Base-by-base conservation (phyloP, 2,329 filamentous ascomycete genomes). In the Grosmannia penicillata region DNA sequence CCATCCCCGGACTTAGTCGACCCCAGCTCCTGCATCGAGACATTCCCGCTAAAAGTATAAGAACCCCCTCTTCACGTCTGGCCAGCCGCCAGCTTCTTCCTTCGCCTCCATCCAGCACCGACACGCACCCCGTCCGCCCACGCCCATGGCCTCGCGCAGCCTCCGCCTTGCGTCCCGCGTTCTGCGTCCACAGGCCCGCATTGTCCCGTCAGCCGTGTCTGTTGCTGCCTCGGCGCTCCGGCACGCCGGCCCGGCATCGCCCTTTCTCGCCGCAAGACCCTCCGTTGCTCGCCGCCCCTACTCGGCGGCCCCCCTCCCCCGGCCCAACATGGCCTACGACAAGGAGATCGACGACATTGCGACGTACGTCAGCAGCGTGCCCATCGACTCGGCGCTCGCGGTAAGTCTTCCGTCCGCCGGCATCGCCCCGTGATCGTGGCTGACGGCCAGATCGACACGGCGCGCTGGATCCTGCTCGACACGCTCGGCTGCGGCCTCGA, bases 401-500 rank as follows among this genome's bases (percentile, higher is more conserved):
- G 87, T 95, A 70, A 62, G 85, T 41, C 10, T 21, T 17, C 23
- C 8, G 23, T 19, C 22, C 36, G n/a, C 21, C 19, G 31, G 36
- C 24, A n/a, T 28, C 2, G 15, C 23, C 10, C 13, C 15, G 17
- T 8, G 13, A 8, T 19, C n/a, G 19, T 32, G n/a, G 4, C 43
- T 38, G 15, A 40, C 38, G 5, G 3, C 13, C 39, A 47, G 45
- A 93, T 82, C 57, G 91, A 98, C 61, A 98, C 91, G 35, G 91
- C 91, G 46, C 81, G 91, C 63, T 89, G 86, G 68, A 87, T 96
- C 50, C 86, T 98, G 61, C 76, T 96, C 55, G 91, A 98, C 61
- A 96, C 91, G 40, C 74, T 98, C 34, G 91, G 91, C 55, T 98
- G 91, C 60, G 91, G 91, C 57, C 78, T 98, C 46, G 87, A 96